Evolutionary conservation across 805 yeast genomes (phyloP).

Genomic region (Candida ortonii): DNA sequence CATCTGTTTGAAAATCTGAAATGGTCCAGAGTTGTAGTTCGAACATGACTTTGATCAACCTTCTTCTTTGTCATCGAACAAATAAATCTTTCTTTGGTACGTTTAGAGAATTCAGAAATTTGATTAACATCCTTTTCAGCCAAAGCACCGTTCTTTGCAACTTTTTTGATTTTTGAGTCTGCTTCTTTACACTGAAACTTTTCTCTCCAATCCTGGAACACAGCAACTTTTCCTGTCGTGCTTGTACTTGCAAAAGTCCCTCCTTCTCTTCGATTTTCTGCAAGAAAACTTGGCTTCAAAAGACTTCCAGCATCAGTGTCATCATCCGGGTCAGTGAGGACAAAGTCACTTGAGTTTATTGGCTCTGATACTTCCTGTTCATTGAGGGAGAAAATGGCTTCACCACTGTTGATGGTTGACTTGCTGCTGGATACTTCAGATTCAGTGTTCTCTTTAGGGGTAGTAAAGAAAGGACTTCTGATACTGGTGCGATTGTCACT

Average conservation of each 20-base stretch:
- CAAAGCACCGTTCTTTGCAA: slow-evolving; percentile 1
- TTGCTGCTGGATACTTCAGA: slow-evolving; percentile 4
- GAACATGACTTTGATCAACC: background rate
- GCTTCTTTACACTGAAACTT: slow-evolving; percentile 5
- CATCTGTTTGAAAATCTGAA: too few relatives aligned
- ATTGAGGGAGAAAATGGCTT: too few relatives aligned
- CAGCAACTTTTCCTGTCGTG: slow-evolving; percentile 1
- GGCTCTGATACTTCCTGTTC: too few relatives aligned
- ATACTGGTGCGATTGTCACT: slow-evolving; percentile 21
- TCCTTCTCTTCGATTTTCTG: slow-evolving; percentile 3
- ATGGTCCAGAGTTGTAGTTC: too few relatives aligned
- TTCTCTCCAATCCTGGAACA: slow-evolving; percentile 6
- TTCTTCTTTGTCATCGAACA: background rate
- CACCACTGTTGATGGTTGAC: too few relatives aligned
- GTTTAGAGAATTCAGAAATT: too few relatives aligned
- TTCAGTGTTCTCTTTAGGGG: slow-evolving; percentile 11
- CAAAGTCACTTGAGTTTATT: slow-evolving; percentile 29
- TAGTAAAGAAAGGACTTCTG: slow-evolving; percentile 1
- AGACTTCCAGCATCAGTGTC: slow-evolving; percentile 16
- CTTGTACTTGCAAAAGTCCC: too few relatives aligned
- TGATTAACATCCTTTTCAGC: slow-evolving; percentile 3
- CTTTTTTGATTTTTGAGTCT: background rate
- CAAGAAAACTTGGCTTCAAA: slow-evolving; percentile 1
- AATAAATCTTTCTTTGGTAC: background rate
- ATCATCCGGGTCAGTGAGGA: slow-evolving; percentile 28